Evolutionary conservation across 768 basidiomycete genomes (phyloP), one percentile per base, ranked within the genome.

Genomic region (Hydnomerulius pinastri): DNA sequence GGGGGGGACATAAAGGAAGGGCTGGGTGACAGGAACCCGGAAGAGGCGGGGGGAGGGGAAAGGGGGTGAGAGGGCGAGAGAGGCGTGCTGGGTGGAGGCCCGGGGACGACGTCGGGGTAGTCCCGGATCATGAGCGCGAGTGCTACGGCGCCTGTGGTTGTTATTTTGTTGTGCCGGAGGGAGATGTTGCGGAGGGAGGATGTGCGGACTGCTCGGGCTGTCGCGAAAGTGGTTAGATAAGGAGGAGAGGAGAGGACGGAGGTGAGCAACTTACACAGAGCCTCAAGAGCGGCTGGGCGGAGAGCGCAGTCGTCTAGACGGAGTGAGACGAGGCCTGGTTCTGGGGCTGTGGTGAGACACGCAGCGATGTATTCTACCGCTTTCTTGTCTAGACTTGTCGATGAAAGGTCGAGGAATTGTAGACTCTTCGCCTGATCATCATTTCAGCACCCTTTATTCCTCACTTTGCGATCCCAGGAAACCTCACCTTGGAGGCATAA

Each of bases 101-200:
- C 62, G 24, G 77, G 73, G 7, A 85, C 79, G 36, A 86, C 77
- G 56, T 97, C 92, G 4, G 92, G 91, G 63, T 98, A 98, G 68
- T 99, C 96, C 44, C 90, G 83, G 55, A 98, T 94, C 92, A 99
- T 95, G 44, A 97, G 78, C 0, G 96, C 94, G 11, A 98, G 77
- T 0, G 93, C 90, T 5, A 98, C 92, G 7, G 89, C 93, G 28
- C 94, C 93, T 0, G 88, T 80, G 0, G 85, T 79, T 28, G 78
- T 83, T 60, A 98, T 97, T 36, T 82, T 82, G 69, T 99, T 98
- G 39, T 91, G 81, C 13, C 96, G 83, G 20, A 99, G 71, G 4
- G 93, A 96, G 42, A 99, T 85, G 62, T 99, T 92, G 50, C 84
- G 82, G 50, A 99, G 70, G 0, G 86, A 85, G 0, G 92, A 93